Base-by-base conservation (phyloP, 2,329 filamentous ascomycete genomes). In the Aspergillus floridensis region DNA sequence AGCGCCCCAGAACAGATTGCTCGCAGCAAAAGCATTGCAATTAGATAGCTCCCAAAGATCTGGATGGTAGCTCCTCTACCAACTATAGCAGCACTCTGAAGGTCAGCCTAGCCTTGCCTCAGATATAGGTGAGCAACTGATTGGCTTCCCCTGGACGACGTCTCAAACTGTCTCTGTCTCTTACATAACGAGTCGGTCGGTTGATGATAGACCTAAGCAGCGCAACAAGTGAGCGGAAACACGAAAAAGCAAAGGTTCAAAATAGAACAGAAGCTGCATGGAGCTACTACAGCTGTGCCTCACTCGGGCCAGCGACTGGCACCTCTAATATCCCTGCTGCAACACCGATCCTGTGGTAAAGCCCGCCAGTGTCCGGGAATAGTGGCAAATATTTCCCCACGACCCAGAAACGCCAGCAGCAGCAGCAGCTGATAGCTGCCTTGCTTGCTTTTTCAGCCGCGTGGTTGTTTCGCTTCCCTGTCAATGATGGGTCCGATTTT, bases 361-460 rank as follows among this genome's bases (percentile, higher is more conserved):
- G 49, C 48, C 47, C 48, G 52, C 51, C 50, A 60, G 54, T 62
- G 61, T 59, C 49, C 19, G n/a, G 55, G 53, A 29, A 58, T 66
- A 67, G 65, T 65, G 64, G 65, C 58, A 64, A 65, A 65, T 62
- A 62, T 65, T 58, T 54, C 65, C 65, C 68, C 68, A 69, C 68
- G 68, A 71, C 68, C 64, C 66, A 60, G 64, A 62, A 66, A 62
- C 59, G 59, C 56, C 59, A 57, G 60, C 59, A 52, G 53, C 57
- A 52, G 53, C 57, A 24, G 46, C 50, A 55, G 38, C 52, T 56
- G 47, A 53, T 49, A 58, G 53, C 49, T 59, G 35, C 56, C 56
- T 58, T 58, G 38, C 58, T 50, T 62, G 59, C 56, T 48, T 55
- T 60, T 49, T 56, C 52, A 41, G 57, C 49, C 53, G 35, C 56